These are phyloP conservation scores for Leptodontidium sp. DNA, from an alignment of 2,329 filamentous ascomycete genomes.

Conservation along the genomic window DNA sequence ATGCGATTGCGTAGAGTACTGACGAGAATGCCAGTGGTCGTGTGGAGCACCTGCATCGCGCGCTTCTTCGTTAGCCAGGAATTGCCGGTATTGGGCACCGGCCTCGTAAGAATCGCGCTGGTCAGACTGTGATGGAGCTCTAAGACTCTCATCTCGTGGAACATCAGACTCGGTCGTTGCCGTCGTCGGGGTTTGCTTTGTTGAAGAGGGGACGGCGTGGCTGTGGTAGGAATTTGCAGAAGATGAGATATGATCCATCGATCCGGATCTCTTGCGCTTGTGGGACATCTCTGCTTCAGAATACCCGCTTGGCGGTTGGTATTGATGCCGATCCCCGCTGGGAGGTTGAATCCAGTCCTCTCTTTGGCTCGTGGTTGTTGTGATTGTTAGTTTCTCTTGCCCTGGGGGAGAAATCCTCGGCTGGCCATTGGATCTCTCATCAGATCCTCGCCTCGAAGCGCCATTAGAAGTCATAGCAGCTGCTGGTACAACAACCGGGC, in stretches of 20 bases:
- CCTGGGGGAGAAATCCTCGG: constrained; percentile 43
- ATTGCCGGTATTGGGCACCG: constrained; percentile 41
- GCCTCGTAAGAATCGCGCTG: constrained; percentile 39
- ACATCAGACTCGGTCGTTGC: constrained; percentile 47
- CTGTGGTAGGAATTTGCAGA: constrained; percentile 49
- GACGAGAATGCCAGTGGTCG: constrained; percentile 43
- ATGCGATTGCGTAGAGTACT: constrained; percentile 55
- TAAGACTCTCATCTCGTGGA: constrained; percentile 57
- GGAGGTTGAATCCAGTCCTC: constrained; percentile 44
- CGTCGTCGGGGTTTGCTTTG: constrained; percentile 46
- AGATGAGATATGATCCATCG: constrained; percentile 55
- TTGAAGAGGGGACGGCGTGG: constrained; percentile 46
- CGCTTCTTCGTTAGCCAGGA: constrained; percentile 37
- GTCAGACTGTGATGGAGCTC: constrained; percentile 53
- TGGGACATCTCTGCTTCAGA: constrained; percentile 54
- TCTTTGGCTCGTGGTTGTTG: constrained; percentile 41
- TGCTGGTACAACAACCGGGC: not conserved
- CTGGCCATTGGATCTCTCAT: constrained; percentile 45
- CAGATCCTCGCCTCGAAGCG: constrained; percentile 41
- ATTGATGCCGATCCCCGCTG: constrained; percentile 40
- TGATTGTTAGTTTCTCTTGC: constrained; percentile 47
- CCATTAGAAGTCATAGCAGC: constrained; percentile 36
- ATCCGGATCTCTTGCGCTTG: constrained; percentile 76
- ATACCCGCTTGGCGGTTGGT: constrained; percentile 38
- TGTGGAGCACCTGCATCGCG: constrained; percentile 32